A percentile compares a stretch with the other conserved stretches of the same genome.
These are phyloP conservation scores for Thuidium tamariscinum DNA, from an alignment of 225 moss, liverwort and hornwort genomes.

Conservation along the genomic window DNA sequence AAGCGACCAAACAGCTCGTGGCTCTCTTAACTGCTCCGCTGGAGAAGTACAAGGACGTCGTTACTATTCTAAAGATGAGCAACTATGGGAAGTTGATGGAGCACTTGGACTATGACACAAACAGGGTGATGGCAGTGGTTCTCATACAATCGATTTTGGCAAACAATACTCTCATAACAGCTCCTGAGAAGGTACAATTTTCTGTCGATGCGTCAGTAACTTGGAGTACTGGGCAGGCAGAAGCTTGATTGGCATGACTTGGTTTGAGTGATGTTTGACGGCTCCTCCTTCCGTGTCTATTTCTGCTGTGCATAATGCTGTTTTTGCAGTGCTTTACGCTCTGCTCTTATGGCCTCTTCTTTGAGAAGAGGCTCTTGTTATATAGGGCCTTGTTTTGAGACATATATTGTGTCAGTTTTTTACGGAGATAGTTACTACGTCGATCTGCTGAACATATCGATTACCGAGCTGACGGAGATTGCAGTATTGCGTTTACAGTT, in stretches of 20 bases:
- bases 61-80: slow-evolving; percentile 32
- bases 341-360: neutral
- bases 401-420: neutral
- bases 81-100: slow-evolving; percentile 81
- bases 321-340: neutral
- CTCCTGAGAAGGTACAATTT: slow-evolving; percentile 71
- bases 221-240: neutral
- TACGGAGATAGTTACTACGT: neutral
- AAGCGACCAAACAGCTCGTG: slow-evolving; percentile 62
- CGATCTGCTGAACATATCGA: neutral
- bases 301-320: neutral
- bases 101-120: slow-evolving; percentile 95
- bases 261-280: neutral
- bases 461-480: neutral
- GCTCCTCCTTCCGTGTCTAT: neutral
- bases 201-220: neutral
- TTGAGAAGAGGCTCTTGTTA: neutral
- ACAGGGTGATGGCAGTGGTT: slow-evolving; percentile 98
- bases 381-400: neutral
- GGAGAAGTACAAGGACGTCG: slow-evolving; percentile 54
- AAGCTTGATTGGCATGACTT: neutral
- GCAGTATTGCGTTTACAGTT: neutral
- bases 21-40: slow-evolving; percentile 46
- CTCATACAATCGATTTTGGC: slow-evolving; percentile 88
- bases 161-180: slow-evolving; percentile 75